Percentiles rank a stretch among this genome's conserved stretches.
phyloP scores from a whole-genome alignment of 2,329 filamentous ascomycete genomes.

The Fusarium sp. region DNA sequence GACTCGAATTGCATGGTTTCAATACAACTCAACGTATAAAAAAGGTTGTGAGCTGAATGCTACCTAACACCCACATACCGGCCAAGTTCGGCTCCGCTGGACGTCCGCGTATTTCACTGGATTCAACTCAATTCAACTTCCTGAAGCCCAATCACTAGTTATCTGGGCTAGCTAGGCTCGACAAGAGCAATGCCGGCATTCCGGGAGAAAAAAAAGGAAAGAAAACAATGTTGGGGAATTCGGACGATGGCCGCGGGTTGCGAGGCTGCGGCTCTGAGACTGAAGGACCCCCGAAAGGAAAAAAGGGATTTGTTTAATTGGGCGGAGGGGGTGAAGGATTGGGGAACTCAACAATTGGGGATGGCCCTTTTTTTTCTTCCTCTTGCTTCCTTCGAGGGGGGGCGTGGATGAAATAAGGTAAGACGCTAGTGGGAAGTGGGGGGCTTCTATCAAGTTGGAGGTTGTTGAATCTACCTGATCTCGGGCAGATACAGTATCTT shows the following conservation, averaged over 20 bases:
- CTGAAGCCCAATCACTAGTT: constrained; percentile 2
- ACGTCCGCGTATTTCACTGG: neutral
- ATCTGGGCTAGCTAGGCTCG: neutral
- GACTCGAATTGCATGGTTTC: too few species aligned
- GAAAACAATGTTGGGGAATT: constrained; percentile 46
- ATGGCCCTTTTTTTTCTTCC: constrained; percentile 33
- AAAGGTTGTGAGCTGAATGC: neutral
- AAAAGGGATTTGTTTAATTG: constrained; percentile 36
- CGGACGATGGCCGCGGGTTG: constrained; percentile 42
- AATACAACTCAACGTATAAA: neutral
- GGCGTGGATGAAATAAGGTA: constrained; percentile 40
- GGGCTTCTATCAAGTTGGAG: neutral
- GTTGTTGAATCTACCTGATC: constrained; percentile 21
- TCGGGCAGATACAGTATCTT: constrained; percentile 10
- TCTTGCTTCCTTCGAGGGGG: neutral
- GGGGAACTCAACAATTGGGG: constrained; percentile 52
- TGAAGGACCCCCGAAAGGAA: constrained; percentile 11
- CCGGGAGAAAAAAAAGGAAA: neutral
- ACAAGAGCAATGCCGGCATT: constrained; percentile 5
- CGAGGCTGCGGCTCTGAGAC: constrained; percentile 44
- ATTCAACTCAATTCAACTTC: neutral
- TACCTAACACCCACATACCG: constrained; percentile 9
- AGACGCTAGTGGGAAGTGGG: constrained; percentile 39
- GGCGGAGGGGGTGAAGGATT: constrained; percentile 33
- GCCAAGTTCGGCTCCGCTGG: constrained; percentile 27